phyloP scores from a whole-genome alignment of 2,329 filamentous ascomycete genomes.

The Trichoderma koningiopsis region DNA sequence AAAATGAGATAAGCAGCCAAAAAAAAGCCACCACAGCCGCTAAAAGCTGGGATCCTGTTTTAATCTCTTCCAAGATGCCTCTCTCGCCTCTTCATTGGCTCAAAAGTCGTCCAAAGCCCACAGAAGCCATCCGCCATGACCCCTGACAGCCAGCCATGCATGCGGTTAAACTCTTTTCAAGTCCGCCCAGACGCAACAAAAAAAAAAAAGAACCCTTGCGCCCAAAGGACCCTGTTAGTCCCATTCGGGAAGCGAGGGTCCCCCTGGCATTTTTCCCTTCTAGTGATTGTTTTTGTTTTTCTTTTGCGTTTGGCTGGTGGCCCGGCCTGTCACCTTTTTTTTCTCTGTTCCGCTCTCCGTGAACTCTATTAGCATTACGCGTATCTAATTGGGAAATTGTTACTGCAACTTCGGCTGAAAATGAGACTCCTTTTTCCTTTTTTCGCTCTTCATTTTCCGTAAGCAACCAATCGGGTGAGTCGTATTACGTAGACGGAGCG shows the following conservation, averaged over 20 bases:
- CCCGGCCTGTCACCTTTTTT: neutral
- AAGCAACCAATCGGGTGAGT: neutral
- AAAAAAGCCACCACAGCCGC: neutral
- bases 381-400: neutral
- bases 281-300: neutral
- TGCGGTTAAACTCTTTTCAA: neutral
- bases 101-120: neutral
- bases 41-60: neutral
- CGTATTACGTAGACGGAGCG: neutral
- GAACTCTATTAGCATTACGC: neutral
- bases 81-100: neutral
- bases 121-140: neutral
- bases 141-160: neutral
- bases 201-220: neutral
- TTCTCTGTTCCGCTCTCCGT: neutral
- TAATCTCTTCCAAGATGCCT: neutral
- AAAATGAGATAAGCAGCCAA: neutral
- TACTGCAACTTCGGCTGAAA: neutral
- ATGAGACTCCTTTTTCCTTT: neutral
- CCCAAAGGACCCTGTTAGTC: neutral
- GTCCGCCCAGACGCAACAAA: neutral
- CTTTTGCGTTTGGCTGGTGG: neutral
- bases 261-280: neutral
- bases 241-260: neutral
- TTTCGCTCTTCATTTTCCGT: neutral